Base-by-base conservation (phyloP, 2,329 filamentous ascomycete species). In the Aspergillus floridensis region DNA sequence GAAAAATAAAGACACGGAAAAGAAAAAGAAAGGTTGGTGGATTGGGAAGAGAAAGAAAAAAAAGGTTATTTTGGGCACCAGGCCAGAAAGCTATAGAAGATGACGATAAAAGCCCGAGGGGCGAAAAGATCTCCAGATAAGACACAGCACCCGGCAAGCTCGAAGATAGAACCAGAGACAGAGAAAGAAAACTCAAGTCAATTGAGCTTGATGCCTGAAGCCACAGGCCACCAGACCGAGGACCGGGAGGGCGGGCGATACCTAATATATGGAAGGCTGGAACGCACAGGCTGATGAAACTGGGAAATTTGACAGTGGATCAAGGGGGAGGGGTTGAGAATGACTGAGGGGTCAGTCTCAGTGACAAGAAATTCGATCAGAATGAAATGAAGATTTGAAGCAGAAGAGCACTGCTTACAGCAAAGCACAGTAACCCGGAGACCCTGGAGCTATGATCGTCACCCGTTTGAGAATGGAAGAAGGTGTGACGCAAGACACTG, bases 61-160 rank as follows among this genome's bases (percentile, higher is more conserved):
- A 54, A 50, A 19, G 59, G 38, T 26, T 51, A 19, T n/a, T 57
- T 63, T 57, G 59, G 61, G 61, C 60, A 60, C 60, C 58, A 46
- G 58, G 49, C 56, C 60, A 63, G 59, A 61, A 52, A 52, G 54
- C 47, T 31, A 26, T 48, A 52, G 51, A 53, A 47, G 22, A 59
- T 44, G 57, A 62, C 41, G 46, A 54, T 50, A 52, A 55, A 53
- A 44, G 31, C 48, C 47, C 54, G 55, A 60, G 49, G 46, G 55
- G 52, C 12, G 50, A 59, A 59, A 49, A 21, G 41, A 48, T 14
- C 48, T 49, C 48, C 24, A 16, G 53, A 56, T 56, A 54, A 24
- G 47, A 47, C 31, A 35, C 49, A 32, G 26, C 41, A 38, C 35
- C 52, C 32, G 11, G 12, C 32, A 35, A 35, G 32, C 32, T 35